Evolutionary conservation across 108 stramenopile species (phyloP), one percentile per base, ranked within the genome.

Genomic region (Skeletonema menzelii): DNA sequence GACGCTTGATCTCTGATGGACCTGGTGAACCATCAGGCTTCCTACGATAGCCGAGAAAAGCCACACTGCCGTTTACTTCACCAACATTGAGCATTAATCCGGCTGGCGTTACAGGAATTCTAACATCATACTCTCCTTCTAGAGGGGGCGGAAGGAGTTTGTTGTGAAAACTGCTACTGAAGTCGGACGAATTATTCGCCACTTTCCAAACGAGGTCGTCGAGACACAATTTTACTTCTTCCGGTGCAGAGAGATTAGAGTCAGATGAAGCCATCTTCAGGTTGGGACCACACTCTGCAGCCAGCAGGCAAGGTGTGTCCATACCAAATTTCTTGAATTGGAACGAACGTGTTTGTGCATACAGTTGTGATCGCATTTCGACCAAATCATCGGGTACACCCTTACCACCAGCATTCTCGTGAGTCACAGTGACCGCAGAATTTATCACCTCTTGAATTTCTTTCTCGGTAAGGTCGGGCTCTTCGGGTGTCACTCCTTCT

Each of bases 61-160:
- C 84, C 12, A 95, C 94, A 42, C 78, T 80, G 5, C 90, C 90
- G 42, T 89, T 49, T 14, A 88, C 68, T 82, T 95, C 94, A 0
- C 91, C 94, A 19, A 95, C 94, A 79, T 95, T 95, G 84, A 95
- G 87, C 88, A 91, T 76, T 13, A 95, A 71, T 10, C 94, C 91
- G 24, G 87, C 83, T 2, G 90, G 72, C 67, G 94, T 95, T 15
- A 92, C 85, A 17, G 94, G 94, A 24, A 95, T 76, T 55, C 87
- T 73, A 2, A 83, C 88, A 80, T 95, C 94, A 58, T 95, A 95
- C 70, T 95, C 94, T 26, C 89, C 94, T 19, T 70, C 69, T 34
- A 95, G 59, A 13, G 78, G 73, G 11, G 91, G 90, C 42, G 92
- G 94, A 7, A 91, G 71, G 3, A 62, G 63, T n/a, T 37, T 24